phyloP scores from a whole-genome alignment of 163 green algal species.

The Trebouxia gelatinosa region DNA sequence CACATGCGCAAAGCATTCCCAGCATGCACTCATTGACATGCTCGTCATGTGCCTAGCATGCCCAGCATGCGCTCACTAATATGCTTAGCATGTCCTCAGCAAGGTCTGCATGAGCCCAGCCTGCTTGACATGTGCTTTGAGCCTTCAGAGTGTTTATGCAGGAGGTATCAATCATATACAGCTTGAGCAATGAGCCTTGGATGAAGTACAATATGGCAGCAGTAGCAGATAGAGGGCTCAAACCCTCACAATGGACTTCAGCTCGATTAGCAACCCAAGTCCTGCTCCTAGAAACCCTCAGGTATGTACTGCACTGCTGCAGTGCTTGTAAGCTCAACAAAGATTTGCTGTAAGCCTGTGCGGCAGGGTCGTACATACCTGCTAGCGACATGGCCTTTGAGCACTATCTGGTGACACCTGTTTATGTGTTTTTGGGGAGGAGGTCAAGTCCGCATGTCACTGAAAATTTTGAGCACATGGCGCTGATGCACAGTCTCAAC shows the following conservation, averaged over 20 bases:
- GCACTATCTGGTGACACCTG: slow-evolving; percentile 1
- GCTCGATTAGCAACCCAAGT: slow-evolving; percentile 76
- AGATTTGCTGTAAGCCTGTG: background rate
- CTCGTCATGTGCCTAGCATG: no score
- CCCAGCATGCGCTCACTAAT: no score
- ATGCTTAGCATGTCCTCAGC: no score
- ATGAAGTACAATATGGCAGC: slow-evolving; percentile 90
- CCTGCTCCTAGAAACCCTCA: slow-evolving; percentile 82
- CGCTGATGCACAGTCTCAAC: no score
- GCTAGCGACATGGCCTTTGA: no score
- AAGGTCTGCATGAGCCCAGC: no score
- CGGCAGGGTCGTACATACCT: background rate
- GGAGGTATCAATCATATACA: slow-evolving; percentile 94
- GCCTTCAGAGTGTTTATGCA: no score
- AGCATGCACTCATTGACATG: no score
- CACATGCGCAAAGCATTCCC: no score
- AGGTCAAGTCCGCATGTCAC: background rate
- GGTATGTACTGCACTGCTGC: background rate
- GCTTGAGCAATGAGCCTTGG: slow-evolving; percentile 97
- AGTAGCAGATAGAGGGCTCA: slow-evolving; percentile 88
- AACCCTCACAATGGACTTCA: slow-evolving; percentile 83
- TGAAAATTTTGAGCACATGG: background rate
- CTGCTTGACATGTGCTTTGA: no score
- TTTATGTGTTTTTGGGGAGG: background rate
- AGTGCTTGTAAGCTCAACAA: background rate